Evolutionary conservation across 2,329 filamentous ascomycete genomes (phyloP), one percentile per base, ranked within the genome.

Genomic region (Stemphylium vesicarium): DNA sequence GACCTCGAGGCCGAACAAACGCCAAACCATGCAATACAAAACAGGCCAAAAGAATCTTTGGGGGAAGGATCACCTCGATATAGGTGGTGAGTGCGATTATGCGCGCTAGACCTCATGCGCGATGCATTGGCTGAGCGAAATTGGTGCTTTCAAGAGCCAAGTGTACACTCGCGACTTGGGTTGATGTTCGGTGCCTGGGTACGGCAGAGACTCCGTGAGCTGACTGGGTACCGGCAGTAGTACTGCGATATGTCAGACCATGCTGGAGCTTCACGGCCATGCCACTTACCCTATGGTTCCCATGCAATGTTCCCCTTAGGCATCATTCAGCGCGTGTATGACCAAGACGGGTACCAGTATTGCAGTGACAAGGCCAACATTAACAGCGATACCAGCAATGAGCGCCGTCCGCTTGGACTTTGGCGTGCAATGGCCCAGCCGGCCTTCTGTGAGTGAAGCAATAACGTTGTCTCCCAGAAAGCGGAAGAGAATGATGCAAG

Each of bases 401-500:
- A 71, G 51, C 15, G 73, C 71, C 41, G 65, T 60, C 36, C 60
- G 54, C 57, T 77, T 76, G n/a, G 73, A 65, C 33, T 56, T 48
- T 15, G 54, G 41, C 0, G 68, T 62, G 50, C 69, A 74, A n/a
- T 68, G 59, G 6, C 65, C 61, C 18, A 77, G 57, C 4, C 64
- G 60, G 11, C 74, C 75, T 5, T 70, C 58, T 0, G 74, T 73
- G 12, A 68, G 37, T 2, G 57, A 68, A 10, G 57, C 53, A 10
- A 77, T 73, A 39, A 74, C 49, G 2, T 51, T 46, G 53, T 77
- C 75, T 32, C 72, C 68, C 18, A 62, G 58, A 22, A 64, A 65
- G n/a, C 74, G 72, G 51, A 69, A 75, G 20, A 77, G 64, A 24
- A 77, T 61, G 24, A 76, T 69, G 11, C 70, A 60, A 6, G 75